Base-by-base conservation (phyloP, 345 rosid species). In the Salix brachista region DNA sequence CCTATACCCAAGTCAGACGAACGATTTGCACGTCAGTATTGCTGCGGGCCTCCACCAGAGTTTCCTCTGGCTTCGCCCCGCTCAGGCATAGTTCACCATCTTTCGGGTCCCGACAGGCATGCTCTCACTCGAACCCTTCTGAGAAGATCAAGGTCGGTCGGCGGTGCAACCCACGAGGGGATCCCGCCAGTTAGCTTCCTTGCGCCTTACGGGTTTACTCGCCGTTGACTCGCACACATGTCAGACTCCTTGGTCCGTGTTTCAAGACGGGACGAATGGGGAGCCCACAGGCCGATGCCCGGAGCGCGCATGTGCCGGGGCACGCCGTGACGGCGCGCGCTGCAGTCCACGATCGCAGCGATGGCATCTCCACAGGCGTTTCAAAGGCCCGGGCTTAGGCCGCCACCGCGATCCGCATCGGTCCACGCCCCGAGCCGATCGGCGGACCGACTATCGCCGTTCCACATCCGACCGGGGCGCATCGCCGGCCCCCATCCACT, bases 201-300 rank as follows among this genome's bases (percentile, higher is more conserved):
- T 48, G 18, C 26, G 42, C 73, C 73, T 70, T 28, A 46, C 66
- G 52, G 69, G 83, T 80, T 80, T 80, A 80, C 77, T 83, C 74
- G 50, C 82, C 80, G 82, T 80, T 85, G 84, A 85, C 87, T 86
- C 82, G 79, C 83, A 84, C 86, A 71, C 84, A 80, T 84, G 86
- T 84, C 56, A 80, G 84, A 82, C 85, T 86, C 87, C 87, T 86
- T 86, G 85, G 89, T 86, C 87, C 86, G 87, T 84, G 87, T 86
- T 86, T 86, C 89, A 86, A 86, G 87, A 84, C 80, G 83, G 85
- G 89, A 78, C 80, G 80, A 79, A 81, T 84, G 84, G 85, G 85
- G 82, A 78, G 83, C 84, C 83, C 83, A 67, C 81, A 48, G 78
- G 82, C 82, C 84, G 84, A 80, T 18, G 71, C 71, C 56, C 3